Percentiles rank a stretch among this genome's conserved stretches.
phyloP scores from a whole-genome alignment of 2,329 filamentous ascomycete genomes.

The Zasmidium cellare region DNA sequence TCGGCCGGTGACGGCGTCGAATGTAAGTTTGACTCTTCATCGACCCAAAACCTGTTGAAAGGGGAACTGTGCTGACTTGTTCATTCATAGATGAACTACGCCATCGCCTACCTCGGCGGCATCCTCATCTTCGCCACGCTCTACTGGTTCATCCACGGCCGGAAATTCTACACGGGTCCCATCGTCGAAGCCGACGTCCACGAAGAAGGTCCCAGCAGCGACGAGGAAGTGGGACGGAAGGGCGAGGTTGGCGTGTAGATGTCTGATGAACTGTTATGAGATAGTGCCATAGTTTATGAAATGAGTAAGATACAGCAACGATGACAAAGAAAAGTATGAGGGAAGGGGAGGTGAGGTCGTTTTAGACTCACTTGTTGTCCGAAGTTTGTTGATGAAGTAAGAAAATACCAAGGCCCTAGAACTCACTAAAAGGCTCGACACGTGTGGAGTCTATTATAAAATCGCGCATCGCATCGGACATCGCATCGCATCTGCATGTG shows the following conservation, averaged over 20 bases:
- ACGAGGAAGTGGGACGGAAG: conserved; percentile 30
- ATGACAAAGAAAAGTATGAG: too few relatives aligned
- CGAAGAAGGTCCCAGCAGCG: conserved; percentile 22
- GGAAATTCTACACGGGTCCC: conserved; percentile 52
- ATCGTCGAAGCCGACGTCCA: conserved; percentile 34
- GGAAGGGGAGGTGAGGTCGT: too few relatives aligned
- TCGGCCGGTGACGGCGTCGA: conserved; percentile 48
- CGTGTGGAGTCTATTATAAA: too few relatives aligned
- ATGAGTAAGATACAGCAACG: too few relatives aligned
- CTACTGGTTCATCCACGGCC: conserved; percentile 51
- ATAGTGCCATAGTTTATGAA: too few relatives aligned
- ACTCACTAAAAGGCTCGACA: too few relatives aligned
- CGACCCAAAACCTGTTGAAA: background rate
- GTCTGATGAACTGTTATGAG: too few relatives aligned
- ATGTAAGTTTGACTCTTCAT: conserved; percentile 34
- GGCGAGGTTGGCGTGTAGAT: conserved; percentile 16
- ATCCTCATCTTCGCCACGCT: conserved; percentile 46
- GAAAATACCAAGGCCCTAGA: too few relatives aligned
- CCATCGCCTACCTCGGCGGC: conserved; percentile 50
- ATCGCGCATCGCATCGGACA: too few relatives aligned
- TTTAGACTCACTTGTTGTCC: too few relatives aligned
- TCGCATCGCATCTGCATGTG: too few relatives aligned
- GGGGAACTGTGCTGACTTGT: background rate
- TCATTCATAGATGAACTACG: conserved; percentile 54
- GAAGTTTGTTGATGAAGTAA: too few relatives aligned